Conservation (phyloP, 73 alveolate species). For the Breviolum minutum region DNA sequence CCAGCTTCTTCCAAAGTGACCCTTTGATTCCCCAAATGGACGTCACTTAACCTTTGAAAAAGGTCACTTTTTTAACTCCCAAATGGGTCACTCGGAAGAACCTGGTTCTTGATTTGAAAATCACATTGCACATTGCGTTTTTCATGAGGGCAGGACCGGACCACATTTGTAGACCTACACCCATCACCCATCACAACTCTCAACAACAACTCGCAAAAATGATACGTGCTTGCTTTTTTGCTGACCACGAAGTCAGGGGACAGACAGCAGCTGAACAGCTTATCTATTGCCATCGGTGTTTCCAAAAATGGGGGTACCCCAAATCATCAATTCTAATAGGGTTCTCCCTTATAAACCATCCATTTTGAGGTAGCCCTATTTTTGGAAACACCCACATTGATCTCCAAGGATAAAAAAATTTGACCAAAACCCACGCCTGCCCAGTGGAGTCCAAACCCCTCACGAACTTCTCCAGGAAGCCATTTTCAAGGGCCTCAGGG, state of each 20-base stretch:
- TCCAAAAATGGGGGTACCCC: too few species aligned
- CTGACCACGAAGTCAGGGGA: not conserved
- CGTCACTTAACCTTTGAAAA: too few species aligned
- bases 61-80: too few species aligned
- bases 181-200: not conserved
- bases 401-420: not conserved
- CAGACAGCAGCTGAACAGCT: not conserved
- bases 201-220: not conserved
- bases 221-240: not conserved
- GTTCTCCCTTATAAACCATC: too few species aligned
- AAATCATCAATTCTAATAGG: too few species aligned
- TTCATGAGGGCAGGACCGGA: constrained; percentile 24
- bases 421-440: constrained; percentile 1
- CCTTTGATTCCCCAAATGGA: too few species aligned
- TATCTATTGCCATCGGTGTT: not conserved
- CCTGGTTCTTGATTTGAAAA: not conserved
- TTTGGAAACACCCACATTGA: too few species aligned
- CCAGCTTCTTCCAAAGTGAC: too few species aligned
- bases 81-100: too few species aligned
- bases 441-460: constrained; percentile 73
- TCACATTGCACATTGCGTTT: not conserved
- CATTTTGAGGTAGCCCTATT: too few species aligned
- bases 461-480: constrained; percentile 92
- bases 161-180: constrained; percentile 74
- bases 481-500: constrained; percentile 93